Evolutionary conservation across 164 flowering plant species (phyloP), one percentile per base, ranked within the genome.

Genomic region (Tinospora cordifolia): DNA sequence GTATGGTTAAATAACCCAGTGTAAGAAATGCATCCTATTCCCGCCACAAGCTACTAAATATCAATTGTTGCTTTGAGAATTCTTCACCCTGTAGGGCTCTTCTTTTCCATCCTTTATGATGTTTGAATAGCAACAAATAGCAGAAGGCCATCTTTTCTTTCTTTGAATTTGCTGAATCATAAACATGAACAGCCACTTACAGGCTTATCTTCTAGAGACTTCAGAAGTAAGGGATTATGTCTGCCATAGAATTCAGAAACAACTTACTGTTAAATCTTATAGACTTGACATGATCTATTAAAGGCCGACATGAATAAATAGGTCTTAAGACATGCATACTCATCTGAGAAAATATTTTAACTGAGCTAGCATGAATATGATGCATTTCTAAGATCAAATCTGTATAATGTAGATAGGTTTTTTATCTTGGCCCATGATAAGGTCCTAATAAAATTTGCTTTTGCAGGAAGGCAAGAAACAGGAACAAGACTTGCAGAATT

Each of bases 401-500:
- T 19, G 17, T 47, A 19, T 19, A 14, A 47, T 47, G 3, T 47
- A 47, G 17, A 13, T 47, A 13, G 3, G 54, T 12, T 6, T 13
- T 14, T 47, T 19, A 47, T 47, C 4, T 47, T 47, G 14, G 54
- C 14, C 14, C 14, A 47, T 47, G 2, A 47, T 47, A 19, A 54
- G 60, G 24, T 64, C 51, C 40, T 54, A 7, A 49, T 75, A 39
- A 22, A 40, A 26, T 22, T 80, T 67, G 17, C 10, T 73, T 74
- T 63, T 79, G 79, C 83, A 93, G 97, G 97, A 36, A 83, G 70
- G 79, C 88, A 78, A 83, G 87, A 86, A 78, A 73, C 81, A 24
- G 93, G 93, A 72, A 82, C 89, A 22, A 82, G 78, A 81, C 75
- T 90, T 64, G 85, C 92, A 64, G 86, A 85, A 58, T 88, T 86